Percentiles rank a stretch among this genome's conserved stretches.
Conservation (phyloP, 257 asterid genomes). For the Coffea eugenioides region DNA sequence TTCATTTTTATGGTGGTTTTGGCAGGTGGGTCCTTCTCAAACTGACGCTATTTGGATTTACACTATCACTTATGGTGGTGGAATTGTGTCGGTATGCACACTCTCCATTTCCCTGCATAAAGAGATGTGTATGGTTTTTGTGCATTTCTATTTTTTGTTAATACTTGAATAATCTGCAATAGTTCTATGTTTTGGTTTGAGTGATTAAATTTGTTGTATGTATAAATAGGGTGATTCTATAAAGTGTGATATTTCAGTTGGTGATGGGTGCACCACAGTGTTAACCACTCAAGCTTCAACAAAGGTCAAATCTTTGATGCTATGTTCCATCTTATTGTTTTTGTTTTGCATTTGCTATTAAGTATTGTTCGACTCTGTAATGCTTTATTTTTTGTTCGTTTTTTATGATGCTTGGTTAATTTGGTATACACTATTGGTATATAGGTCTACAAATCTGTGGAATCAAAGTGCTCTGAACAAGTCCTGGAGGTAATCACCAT, state of each 20-base stretch:
- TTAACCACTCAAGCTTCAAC: conserved; percentile 98
- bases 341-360: background rate
- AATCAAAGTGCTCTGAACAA: conserved; percentile 64
- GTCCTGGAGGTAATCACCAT: conserved; percentile 56
- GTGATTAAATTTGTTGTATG: background rate
- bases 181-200: background rate
- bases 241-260: conserved; percentile 53
- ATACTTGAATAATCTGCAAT: background rate
- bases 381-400: background rate
- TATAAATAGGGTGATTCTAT: conserved; percentile 71
- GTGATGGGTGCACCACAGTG: conserved; percentile 72
- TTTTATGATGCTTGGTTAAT: background rate
- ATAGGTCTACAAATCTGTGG: conserved; percentile 84
- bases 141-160: background rate
- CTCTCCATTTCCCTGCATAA: background rate
- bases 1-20: background rate
- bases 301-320: conserved; percentile 48
- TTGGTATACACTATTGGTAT: conserved; percentile 1
- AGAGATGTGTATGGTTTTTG: background rate
- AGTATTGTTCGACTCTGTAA: background rate
- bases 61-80: conserved; percentile 89
- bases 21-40: conserved; percentile 67
- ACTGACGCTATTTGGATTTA: conserved; percentile 94
- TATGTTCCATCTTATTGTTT: background rate
- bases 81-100: conserved; percentile 73